These are phyloP conservation scores for Shiraia bambusicola DNA, from an alignment of 2,329 filamentous ascomycete genomes.

Conservation along the genomic window DNA sequence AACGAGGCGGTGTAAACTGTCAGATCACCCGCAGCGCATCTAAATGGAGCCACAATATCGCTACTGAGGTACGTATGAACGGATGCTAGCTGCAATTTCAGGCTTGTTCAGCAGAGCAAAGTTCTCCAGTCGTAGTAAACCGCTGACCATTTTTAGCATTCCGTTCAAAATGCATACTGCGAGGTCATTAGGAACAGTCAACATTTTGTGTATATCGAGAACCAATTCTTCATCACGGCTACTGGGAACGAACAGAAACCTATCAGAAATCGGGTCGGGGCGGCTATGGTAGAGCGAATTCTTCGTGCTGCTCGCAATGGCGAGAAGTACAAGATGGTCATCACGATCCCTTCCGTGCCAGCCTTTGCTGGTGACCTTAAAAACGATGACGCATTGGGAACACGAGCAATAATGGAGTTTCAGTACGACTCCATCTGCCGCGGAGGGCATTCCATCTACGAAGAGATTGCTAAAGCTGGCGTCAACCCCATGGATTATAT, in stretches of 20 bases:
- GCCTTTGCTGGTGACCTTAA: constrained; percentile 81
- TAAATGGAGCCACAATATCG: constrained; percentile 62
- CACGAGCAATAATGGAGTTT: constrained; percentile 81
- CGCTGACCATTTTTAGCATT: constrained; percentile 57
- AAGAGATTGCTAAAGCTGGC: constrained; percentile 64
- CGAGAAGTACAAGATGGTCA: constrained; percentile 71
- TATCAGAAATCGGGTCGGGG: constrained; percentile 75
- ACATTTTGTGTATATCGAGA: constrained; percentile 79
- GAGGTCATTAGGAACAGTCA: constrained; percentile 67
- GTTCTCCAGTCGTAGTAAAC: not conserved
- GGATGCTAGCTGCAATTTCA: not conserved
- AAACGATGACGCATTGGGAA: constrained; percentile 70
- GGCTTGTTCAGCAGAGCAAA: not conserved
- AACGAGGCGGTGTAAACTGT: constrained; percentile 33
- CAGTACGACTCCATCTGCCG: constrained; percentile 80
- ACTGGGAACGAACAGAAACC: constrained; percentile 70
- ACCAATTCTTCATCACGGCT: constrained; percentile 87
- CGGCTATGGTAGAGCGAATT: constrained; percentile 76
- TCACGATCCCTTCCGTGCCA: constrained; percentile 77
- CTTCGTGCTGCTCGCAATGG: constrained; percentile 66
- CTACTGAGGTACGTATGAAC: constrained; percentile 52
- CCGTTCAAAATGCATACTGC: constrained; percentile 83
- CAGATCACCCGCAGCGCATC: constrained; percentile 45
- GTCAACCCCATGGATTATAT: constrained; percentile 74
- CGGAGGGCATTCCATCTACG: constrained; percentile 75